Evolutionary conservation across 2,329 filamentous ascomycete species (phyloP), one percentile per base, ranked within the genome.

Genomic region (Nothopassalora personata): DNA sequence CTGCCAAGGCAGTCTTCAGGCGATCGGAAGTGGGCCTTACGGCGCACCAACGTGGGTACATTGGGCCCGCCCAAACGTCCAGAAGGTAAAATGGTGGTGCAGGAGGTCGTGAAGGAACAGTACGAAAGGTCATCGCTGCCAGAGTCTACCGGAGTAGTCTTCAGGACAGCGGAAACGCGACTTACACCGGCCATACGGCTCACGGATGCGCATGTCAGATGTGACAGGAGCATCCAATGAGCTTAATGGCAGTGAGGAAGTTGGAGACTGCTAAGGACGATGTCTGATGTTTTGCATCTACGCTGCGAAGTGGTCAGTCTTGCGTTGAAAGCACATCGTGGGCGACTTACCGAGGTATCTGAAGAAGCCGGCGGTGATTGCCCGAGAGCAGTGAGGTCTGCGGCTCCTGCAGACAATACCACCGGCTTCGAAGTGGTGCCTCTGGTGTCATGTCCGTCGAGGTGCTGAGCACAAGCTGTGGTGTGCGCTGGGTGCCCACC

Each of bases 371-470:
- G 45, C 19, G 27, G 27, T 43, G 45, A 28, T 4, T 49, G 54
- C 46, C 54, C 9, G 54, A 33, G 45, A 56, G 43, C 54, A 56
- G 23, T 23, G 45, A 56, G 45, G 54, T 56, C 54, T 50, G 54
- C 54, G 45, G 45, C 45, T 56, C 47, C 45, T 56, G 54, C 54
- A 56, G 54, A 49, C 54, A 34, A 15, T 31, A 43, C 34, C 9
- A 19, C 46, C 19, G 46, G 18, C 54, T 45, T 28, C 15, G 46
- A 56, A 2, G 53, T 34, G 53, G 11, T 23, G n/a, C 23, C 8
- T 46, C 46, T 30, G 19, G 46, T 48, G 8, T 13, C n/a, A 27
- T 23, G 46, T 48, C 23, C 46, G 6, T 23, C 10, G 46, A 48
- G 4, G 10, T 23, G 19, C 19, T 27, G 27, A 48, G 52, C 23